These are phyloP conservation scores for Phylloboletellus chloephorus DNA, from an alignment of 1,284 basidiomycete genomes.

Conservation along the genomic window DNA sequence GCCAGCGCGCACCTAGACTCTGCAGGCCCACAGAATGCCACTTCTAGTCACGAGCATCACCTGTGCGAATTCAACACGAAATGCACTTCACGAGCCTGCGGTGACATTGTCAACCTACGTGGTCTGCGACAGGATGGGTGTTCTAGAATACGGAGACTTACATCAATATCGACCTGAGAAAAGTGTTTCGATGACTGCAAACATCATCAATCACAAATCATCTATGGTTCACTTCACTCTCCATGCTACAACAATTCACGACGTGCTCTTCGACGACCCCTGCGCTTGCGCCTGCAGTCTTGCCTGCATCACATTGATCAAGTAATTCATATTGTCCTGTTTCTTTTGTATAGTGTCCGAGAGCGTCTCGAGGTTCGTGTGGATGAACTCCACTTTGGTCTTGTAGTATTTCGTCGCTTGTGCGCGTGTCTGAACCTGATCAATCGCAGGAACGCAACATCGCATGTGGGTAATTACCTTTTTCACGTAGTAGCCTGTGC, in stretches of 20 bases:
- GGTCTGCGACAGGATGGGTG: neutral
- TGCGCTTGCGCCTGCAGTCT: slow-evolving; percentile 58
- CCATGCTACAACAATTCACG: slow-evolving; percentile 11
- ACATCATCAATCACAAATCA: slow-evolving; percentile 2
- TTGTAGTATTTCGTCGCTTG: slow-evolving; percentile 77
- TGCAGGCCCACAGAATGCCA: no score
- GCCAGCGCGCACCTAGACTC: no score
- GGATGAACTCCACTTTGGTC: slow-evolving; percentile 73
- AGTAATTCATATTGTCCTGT: slow-evolving; percentile 78
- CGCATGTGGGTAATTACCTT: slow-evolving; percentile 58
- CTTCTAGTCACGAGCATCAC: no score
- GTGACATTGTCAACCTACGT: slow-evolving; percentile 5
- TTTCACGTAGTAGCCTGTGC: slow-evolving; percentile 94
- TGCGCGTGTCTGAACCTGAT: slow-evolving; percentile 57
- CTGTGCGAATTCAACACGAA: neutral
- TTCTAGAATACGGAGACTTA: neutral
- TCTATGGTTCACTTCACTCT: neutral
- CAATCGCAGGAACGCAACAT: neutral
- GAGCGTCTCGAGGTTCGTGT: slow-evolving; percentile 72
- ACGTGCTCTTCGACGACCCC: slow-evolving; percentile 24
- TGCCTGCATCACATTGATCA: slow-evolving; percentile 70
- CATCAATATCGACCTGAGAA: neutral
- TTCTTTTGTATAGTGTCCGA: slow-evolving; percentile 86
- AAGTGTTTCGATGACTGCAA: neutral
- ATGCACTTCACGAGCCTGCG: neutral